Conservation (phyloP, 345 rosid genomes). For the Mangifera indica region DNA sequence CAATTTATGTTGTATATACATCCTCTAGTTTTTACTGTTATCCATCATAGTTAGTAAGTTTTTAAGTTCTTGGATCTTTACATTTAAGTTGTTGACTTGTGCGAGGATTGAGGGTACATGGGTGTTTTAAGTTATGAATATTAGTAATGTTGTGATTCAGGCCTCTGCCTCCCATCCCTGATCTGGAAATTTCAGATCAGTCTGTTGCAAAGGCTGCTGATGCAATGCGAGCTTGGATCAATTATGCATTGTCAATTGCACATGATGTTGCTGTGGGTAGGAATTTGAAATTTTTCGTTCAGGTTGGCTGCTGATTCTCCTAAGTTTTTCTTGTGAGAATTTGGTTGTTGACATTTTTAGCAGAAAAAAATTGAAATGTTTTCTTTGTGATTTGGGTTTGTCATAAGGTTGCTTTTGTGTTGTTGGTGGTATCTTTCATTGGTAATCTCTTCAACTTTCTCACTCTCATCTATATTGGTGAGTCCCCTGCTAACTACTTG, state of each 20-base stretch:
- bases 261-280: conserved; percentile 67
- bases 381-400: background rate
- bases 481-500: conserved; percentile 24
- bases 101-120: background rate
- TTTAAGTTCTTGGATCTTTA: background rate
- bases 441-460: conserved; percentile 77
- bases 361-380: background rate
- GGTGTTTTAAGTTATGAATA: background rate
- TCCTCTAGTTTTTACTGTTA: background rate
- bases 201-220: conserved; percentile 50
- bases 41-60: background rate
- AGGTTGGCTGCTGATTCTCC: conserved; percentile 39
- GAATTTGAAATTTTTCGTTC: conserved; percentile 56
- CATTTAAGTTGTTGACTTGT: background rate
- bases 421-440: conserved; percentile 58
- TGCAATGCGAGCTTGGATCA: conserved; percentile 51
- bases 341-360: background rate
- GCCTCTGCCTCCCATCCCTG: conserved; percentile 89
- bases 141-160: conserved; percentile 37
- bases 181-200: conserved; percentile 80
- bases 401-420: conserved; percentile 55
- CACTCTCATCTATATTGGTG: conserved; percentile 78
- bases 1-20: background rate
- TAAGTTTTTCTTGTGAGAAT: background rate
- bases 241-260: conserved; percentile 56